Evolutionary conservation across 805 yeast genomes (phyloP).

Genomic region (Kluyveromyces nonfermentans): DNA sequence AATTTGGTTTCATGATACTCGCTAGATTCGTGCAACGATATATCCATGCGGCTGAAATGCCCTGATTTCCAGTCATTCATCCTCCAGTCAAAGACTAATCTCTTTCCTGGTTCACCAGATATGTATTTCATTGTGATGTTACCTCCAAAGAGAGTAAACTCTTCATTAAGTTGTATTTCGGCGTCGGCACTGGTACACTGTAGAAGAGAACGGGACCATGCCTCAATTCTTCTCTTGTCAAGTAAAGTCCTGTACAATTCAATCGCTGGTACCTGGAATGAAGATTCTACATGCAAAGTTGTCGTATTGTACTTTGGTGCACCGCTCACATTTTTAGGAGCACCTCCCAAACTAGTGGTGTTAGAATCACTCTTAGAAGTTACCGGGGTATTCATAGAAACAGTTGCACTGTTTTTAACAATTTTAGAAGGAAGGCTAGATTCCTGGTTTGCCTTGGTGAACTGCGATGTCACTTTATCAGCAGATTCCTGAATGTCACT

Average conservation of each 20-base stretch:
- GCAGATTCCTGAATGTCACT: constrained; percentile 79
- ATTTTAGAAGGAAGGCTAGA: constrained; percentile 11
- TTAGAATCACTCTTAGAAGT: constrained; percentile 10
- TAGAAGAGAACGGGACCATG: constrained; percentile 73
- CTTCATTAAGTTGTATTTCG: constrained; percentile 40
- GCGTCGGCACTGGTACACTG: constrained; percentile 38
- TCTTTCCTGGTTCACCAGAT: constrained; percentile 47
- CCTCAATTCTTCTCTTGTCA: constrained; percentile 70
- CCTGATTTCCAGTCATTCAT: constrained; percentile 82
- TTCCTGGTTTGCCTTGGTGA: constrained; percentile 43
- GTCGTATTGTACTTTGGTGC: constrained; percentile 73
- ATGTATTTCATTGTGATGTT: constrained; percentile 65
- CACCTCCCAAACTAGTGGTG: constrained; percentile 7
- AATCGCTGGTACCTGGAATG: constrained; percentile 80
- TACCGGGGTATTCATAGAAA: constrained; percentile 8
- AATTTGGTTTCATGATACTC: constrained; percentile 79
- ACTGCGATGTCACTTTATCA: constrained; percentile 49
- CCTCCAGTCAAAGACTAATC: constrained; percentile 76
- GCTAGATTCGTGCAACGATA: constrained; percentile 51
- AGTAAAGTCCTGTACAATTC: constrained; percentile 72
- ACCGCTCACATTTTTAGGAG: neutral
- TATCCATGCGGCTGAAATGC: constrained; percentile 60
- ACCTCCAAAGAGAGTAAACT: constrained; percentile 75
- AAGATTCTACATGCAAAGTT: constrained; percentile 63
- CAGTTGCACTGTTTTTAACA: neutral